Base-by-base conservation (phyloP, 2,329 filamentous ascomycete genomes). In the Epichloe typhina region DNA sequence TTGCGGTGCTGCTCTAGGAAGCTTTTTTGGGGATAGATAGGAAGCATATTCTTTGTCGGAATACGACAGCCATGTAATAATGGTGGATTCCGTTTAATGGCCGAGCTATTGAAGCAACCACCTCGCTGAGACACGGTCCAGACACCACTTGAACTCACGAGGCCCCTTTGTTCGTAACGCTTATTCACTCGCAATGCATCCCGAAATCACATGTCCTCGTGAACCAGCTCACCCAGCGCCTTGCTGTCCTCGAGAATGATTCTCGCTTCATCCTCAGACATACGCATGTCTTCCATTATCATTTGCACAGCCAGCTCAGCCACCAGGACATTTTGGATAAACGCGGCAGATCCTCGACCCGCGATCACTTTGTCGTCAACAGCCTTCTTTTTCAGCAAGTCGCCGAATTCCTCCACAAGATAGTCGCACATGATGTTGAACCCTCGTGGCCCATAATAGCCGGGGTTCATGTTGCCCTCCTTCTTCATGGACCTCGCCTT, bases 381-480 rank as follows among this genome's bases (percentile, higher is more conserved):
- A 2, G 83, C 79, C 50, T 78, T 73, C 56, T 76, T 72, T 52
- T 83, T 80, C 33, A 91, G 66, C 54, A 77, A 65, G 8, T 72
- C 63, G 13, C 76, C 78, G 62, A 87, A 82, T 45, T 72, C 71
- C 3, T 68, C 61, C 52, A 86, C 80, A 38, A 89, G 76, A 50
- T 76, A 77, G 58, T 87, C 82, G 43, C 80, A 85, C 76, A 95
- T 87, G 48, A 77, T 68, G 46, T 79, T 78, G 48, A 85, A 73
- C 1, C 89, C 89, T 19, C 82, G 77, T 3, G 83, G 77, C 2
- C 89, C 89, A 66, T 95, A 95, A 66, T 95, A 95, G 0, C 89
- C 89, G 9, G 86, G 85, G 3, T 77, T 82, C 33, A 84, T 72
- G 50, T 72, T 75, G 31, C 79, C 69, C 47, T 73, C 80, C 53